Evolutionary conservation across 2,329 filamentous ascomycete genomes (phyloP).

Genomic region (Xylariaceae sp.): DNA sequence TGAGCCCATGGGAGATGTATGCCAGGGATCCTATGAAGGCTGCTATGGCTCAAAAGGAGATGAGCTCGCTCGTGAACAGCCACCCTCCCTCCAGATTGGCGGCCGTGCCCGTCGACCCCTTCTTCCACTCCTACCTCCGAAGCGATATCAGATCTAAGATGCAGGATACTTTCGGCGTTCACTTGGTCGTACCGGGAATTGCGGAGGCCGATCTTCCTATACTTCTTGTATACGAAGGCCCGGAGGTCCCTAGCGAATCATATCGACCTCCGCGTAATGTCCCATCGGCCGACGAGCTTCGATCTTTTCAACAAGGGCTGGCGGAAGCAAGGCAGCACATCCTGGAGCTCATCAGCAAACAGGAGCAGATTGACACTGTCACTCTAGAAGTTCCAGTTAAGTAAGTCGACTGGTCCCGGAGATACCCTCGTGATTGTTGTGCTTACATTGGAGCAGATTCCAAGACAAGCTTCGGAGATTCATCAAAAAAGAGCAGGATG

Average conservation of each 20-base stretch:
- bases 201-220: conserved; percentile 53
- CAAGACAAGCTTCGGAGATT: conserved; percentile 57
- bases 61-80: conserved; percentile 64
- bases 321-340: conserved; percentile 51
- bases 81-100: conserved; percentile 68
- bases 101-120: conserved; percentile 62
- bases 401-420: conserved; percentile 24
- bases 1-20: conserved; percentile 80
- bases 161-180: conserved; percentile 63
- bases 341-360: conserved; percentile 48
- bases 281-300: conserved; percentile 42
- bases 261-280: conserved; percentile 49
- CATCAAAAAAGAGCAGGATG: conserved; percentile 57
- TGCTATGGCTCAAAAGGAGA: conserved; percentile 66
- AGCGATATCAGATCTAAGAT: conserved; percentile 56
- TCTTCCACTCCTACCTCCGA: conserved; percentile 68
- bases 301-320: conserved; percentile 47
- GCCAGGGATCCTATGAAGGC: conserved; percentile 78
- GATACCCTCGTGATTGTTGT: conserved; percentile 11
- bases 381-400: conserved; percentile 53
- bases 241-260: conserved; percentile 34
- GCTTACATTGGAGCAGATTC: conserved; percentile 36
- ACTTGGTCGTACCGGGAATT: conserved; percentile 62
- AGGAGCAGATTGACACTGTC: conserved; percentile 44
- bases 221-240: conserved; percentile 68